A percentile compares a stretch with the other conserved stretches of the same genome.
These are phyloP conservation scores for Bryum argenteum DNA, from an alignment of 225 moss, liverwort and hornwort species.

Conservation along the genomic window DNA sequence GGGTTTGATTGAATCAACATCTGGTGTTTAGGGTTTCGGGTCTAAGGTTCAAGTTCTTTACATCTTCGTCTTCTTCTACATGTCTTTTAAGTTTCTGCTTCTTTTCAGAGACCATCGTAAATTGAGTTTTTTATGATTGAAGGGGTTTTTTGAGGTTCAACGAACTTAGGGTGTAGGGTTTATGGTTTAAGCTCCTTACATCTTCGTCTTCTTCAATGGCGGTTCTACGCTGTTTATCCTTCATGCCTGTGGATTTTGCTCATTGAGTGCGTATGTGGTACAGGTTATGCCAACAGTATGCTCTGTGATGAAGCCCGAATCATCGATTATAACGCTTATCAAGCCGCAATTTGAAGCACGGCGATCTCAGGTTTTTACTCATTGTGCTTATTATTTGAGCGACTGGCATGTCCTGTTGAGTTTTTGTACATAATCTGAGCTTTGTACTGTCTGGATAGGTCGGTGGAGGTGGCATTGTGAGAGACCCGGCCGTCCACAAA, in stretches of 20 bases:
- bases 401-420: conserved; percentile 9
- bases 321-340: conserved; percentile 82
- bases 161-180: too few species aligned
- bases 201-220: too few species aligned
- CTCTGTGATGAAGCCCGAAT: conserved; percentile 75
- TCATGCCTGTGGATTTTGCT: not conserved
- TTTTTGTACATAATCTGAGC: conserved; percentile 8
- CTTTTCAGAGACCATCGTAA: too few species aligned
- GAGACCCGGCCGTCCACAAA: conserved; percentile 61
- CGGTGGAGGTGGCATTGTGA: conserved; percentile 65
- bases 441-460: conserved; percentile 43
- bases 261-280: conserved; percentile 3
- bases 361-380: conserved; percentile 65
- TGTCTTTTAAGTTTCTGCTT: too few species aligned
- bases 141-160: too few species aligned
- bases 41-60: too few species aligned
- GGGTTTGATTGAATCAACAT: too few species aligned
- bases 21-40: too few species aligned
- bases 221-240: too few species aligned
- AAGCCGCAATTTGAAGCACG: conserved; percentile 97
- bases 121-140: too few species aligned
- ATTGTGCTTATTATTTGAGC: conserved; percentile 4
- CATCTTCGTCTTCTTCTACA: too few species aligned
- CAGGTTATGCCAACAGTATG: conserved; percentile 89
- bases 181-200: too few species aligned